Evolutionary conservation across 805 yeast genomes (phyloP), one percentile per base, ranked within the genome.

Genomic region (Gaillardinia entomophila): DNA sequence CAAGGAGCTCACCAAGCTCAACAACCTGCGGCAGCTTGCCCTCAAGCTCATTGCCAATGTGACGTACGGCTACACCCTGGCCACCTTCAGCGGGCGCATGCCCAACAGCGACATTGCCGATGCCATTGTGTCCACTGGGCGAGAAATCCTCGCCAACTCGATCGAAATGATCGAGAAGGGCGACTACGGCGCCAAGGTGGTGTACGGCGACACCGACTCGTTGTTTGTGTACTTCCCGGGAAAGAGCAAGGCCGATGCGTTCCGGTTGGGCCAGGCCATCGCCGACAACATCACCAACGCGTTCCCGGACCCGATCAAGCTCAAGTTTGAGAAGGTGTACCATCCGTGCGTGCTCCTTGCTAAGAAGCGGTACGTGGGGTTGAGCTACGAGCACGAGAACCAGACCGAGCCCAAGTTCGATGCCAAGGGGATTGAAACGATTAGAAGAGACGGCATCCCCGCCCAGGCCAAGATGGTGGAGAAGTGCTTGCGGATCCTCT

Each of bases 141-240:
- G 97, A 33, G 97, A 90, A 55, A 82, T 87, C 0, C 60, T 92
- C 31, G 79, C 78, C 33, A 68, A 69, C 32, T 82, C 96, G 0
- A 79, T 87, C 17, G 70, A 71, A 1, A 48, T 71, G 30, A 89
- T 92, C 32, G 94, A 88, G 38, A 61, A 71, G 12, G 52, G 61
- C 2, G 50, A 65, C 16, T 85, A 88, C 85, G 88, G 88, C 2
- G 97, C 96, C 0, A 79, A 83, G 46, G 96, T 92, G 0, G 96
- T 90, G 0, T 92, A 92, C 53, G 97, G 98, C 4, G 98, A 92
- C 53, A 92, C 98, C 0, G 98, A 92, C 56, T 85, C 96, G 26
- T 56, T 92, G 34, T 92, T 92, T 67, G 89, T 92, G 2, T 82
- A 85, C 49, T 66, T 92, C 4, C 97, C 97, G 0, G 96, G 96